These are phyloP conservation scores for Chalciporus pseudorubinellus DNA, from an alignment of 768 basidiomycete species.

Conservation along the genomic window DNA sequence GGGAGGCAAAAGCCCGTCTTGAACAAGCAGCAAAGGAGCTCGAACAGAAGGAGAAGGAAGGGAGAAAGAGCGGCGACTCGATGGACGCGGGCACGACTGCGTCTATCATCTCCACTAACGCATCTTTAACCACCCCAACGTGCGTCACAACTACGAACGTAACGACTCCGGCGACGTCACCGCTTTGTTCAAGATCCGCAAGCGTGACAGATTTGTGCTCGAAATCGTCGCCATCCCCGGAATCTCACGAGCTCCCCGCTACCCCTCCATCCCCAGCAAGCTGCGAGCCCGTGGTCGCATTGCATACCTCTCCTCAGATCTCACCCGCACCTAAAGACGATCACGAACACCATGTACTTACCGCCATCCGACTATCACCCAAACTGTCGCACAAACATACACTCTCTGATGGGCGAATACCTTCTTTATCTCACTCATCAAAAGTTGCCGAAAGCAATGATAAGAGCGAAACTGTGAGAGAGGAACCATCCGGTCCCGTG, in stretches of 20 bases:
- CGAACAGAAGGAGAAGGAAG: slow-evolving; percentile 14
- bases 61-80: slow-evolving; percentile 22
- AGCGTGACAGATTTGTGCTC: slow-evolving; percentile 18
- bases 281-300: neutral
- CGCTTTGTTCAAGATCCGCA: slow-evolving; percentile 20
- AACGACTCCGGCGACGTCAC: slow-evolving; percentile 20
- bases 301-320: neutral
- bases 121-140: slow-evolving; percentile 22
- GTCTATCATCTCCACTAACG: slow-evolving; percentile 23
- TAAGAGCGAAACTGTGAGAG: neutral
- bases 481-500: slow-evolving; percentile 4
- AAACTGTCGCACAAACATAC: slow-evolving; percentile 7
- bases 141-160: slow-evolving; percentile 16
- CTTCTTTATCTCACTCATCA: slow-evolving; percentile 1
- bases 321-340: slow-evolving; percentile 12
- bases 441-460: slow-evolving; percentile 7
- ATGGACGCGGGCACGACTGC: slow-evolving; percentile 21
- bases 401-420: neutral
- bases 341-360: slow-evolving; percentile 20
- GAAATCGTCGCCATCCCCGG: slow-evolving; percentile 2
- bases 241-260: neutral
- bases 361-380: slow-evolving; percentile 27
- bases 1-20: slow-evolving; percentile 38
- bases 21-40: slow-evolving; percentile 19
- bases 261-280: neutral